Evolutionary conservation across 352 stramenopile genomes (phyloP).

Genomic region (Phytophthora melonis): DNA sequence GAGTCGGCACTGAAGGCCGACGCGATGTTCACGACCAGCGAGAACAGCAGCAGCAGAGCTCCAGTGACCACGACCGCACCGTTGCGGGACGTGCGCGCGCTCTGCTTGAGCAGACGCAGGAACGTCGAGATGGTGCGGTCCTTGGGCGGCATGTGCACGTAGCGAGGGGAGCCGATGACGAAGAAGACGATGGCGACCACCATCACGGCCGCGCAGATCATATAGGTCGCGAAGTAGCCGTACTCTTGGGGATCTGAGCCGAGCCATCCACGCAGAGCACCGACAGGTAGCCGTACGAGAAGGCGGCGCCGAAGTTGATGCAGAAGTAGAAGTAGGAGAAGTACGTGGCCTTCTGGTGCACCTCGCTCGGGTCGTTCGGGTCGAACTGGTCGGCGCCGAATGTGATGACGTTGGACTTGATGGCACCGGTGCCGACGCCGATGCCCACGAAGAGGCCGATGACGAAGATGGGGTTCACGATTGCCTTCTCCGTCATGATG

Average conservation of each 20-base stretch:
- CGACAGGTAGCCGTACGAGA: constrained; percentile 25
- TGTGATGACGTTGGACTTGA: constrained; percentile 28
- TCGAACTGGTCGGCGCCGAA: constrained; percentile 31
- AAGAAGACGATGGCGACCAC: constrained; percentile 36
- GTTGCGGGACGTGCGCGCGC: constrained; percentile 28
- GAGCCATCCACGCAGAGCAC: constrained; percentile 20
- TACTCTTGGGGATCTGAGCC: constrained; percentile 20
- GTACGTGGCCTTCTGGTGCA: constrained; percentile 65
- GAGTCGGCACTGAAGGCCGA: constrained; percentile 55
- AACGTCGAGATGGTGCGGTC: constrained; percentile 59
- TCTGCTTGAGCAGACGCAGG: constrained; percentile 42
- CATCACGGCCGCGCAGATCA: constrained; percentile 21
- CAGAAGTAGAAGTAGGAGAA: constrained; percentile 89
- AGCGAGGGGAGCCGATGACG: constrained; percentile 47
- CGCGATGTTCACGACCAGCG: constrained; percentile 61
- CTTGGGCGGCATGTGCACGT: constrained; percentile 55
- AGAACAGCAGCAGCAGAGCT: constrained; percentile 38
- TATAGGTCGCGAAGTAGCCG: constrained; percentile 18
- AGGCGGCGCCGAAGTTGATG: constrained; percentile 32
- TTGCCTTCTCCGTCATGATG: constrained; percentile 49
- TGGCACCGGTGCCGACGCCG: constrained; percentile 23
- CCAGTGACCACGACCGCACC: constrained; percentile 44
- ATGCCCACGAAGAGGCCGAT: constrained; percentile 56
- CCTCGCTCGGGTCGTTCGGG: constrained; percentile 46
- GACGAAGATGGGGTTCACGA: constrained; percentile 66